Evolutionary conservation across 73 alveolate genomes (phyloP).

Genomic region (Stentor coeruleus): DNA sequence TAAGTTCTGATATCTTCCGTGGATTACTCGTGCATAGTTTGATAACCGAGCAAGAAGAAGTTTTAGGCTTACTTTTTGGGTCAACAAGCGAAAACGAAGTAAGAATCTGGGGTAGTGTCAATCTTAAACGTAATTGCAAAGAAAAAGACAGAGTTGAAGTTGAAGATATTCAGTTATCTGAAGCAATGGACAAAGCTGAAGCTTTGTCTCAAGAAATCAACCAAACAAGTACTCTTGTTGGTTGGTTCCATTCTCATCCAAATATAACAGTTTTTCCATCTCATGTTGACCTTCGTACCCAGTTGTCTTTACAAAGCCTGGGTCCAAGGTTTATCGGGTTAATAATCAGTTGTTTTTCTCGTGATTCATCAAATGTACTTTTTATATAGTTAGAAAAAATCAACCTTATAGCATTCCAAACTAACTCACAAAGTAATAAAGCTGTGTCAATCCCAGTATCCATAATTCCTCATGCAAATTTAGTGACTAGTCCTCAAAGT

Average conservation of each 20-base stretch:
- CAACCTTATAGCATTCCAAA: constrained; percentile 32
- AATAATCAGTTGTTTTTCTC: constrained; percentile 42
- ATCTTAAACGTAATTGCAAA: constrained; percentile 36
- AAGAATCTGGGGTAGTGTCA: constrained; percentile 17
- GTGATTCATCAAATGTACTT: neutral
- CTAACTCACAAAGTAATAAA: constrained; percentile 20
- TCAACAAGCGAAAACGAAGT: constrained; percentile 23
- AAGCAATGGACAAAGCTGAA: constrained; percentile 55
- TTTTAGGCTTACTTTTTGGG: constrained; percentile 45
- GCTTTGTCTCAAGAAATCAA: constrained; percentile 19
- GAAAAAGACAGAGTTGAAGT: constrained; percentile 69
- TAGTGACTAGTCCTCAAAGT: neutral
- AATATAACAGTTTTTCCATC: constrained; percentile 72
- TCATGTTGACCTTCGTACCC: constrained; percentile 50
- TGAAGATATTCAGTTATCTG: constrained; percentile 47
- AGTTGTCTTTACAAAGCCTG: constrained; percentile 34
- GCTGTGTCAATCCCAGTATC: constrained; percentile 37
- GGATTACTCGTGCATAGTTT: constrained; percentile 15
- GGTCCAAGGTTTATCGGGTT: constrained; percentile 52
- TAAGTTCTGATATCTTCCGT: constrained; percentile 5
- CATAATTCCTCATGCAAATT: neutral
- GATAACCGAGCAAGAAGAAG: constrained; percentile 43
- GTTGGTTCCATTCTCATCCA: constrained; percentile 76
- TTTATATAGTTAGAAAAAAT: constrained; percentile 26
- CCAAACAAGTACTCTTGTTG: constrained; percentile 38